phyloP scores from a whole-genome alignment of 345 rosid species.

The Cardamine occulta region DNA sequence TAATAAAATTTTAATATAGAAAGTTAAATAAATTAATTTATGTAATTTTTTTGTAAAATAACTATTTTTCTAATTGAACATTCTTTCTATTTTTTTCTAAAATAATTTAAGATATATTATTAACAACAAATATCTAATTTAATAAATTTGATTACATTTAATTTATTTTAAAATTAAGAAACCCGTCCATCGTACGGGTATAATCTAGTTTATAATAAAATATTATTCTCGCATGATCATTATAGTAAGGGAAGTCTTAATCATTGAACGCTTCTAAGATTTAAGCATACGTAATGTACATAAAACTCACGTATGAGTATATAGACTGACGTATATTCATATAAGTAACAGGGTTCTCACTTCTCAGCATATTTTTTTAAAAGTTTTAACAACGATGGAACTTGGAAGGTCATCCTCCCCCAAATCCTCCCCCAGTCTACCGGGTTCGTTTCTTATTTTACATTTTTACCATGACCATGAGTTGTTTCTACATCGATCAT shows the following conservation, averaged over 20 bases:
- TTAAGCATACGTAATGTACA: neutral
- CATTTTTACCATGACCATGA: neutral
- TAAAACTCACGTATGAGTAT: too few species aligned
- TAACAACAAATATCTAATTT: too few species aligned
- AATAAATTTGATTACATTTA: too few species aligned
- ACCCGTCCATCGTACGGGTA: too few species aligned
- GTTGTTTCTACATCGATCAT: neutral
- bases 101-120: too few species aligned
- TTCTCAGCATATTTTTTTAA: neutral
- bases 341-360: neutral
- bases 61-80: too few species aligned
- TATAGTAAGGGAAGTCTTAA: neutral
- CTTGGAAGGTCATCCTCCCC: conserved; percentile 3
- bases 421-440: neutral
- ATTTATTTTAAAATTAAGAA: too few species aligned
- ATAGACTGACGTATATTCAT: neutral
- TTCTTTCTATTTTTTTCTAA: too few species aligned
- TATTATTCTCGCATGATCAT: neutral
- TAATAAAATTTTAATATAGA: too few species aligned
- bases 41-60: too few species aligned
- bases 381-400: neutral
- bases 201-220: too few species aligned
- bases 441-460: neutral
- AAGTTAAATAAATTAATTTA: too few species aligned
- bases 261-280: neutral